Evolutionary conservation across 805 yeast genomes (phyloP), one percentile per base, ranked within the genome.

Genomic region (Yarrowia sp.): DNA sequence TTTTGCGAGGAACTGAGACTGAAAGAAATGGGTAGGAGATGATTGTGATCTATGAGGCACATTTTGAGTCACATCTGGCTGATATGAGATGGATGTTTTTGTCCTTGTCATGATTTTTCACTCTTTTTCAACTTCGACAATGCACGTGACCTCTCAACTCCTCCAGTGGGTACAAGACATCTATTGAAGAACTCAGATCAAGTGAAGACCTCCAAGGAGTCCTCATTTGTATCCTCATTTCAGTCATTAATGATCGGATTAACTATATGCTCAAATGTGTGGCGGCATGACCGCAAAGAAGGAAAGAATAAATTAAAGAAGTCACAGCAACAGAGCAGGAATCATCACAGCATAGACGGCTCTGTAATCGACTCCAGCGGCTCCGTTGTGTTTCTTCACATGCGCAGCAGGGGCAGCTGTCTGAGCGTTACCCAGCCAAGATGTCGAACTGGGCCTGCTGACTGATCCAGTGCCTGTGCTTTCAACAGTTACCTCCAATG

Each of bases 271-370:
- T 26, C 32, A 26, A 26, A 26, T 5, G 32, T 26, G 32, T 26
- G 32, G 32, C 32, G 32, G 32, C 32, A 26, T 5, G 0, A 26
- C 32, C 32, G 32, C 32, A 26, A 5, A 26, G 32, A 16, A 46
- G 22, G 12, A 22, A 11, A 7, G 36, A 22, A 22, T 12, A 22
- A 15, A 48, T 48, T 22, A 48, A 48, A 38, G 10, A 4, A 8
- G 32, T 35, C 32, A 56, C 15, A 56, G 42, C 46, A 56, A 26
- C 26, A 56, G 14, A 32, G 64, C 64, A 10, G 64, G 64, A n/a
- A 56, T 43, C 41, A 56, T n/a, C 2, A 56, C 32, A 32, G 49
- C 64, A 5, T 42, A 43, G n/a, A 56, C 49, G 10, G 64, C 64
- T 56, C 40, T 22, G 22, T 32, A 56, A 43, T 43, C 64, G 2